These are phyloP conservation scores for Psidium friedrichsthalianum DNA, from an alignment of 345 rosid genomes.

Conservation along the genomic window DNA sequence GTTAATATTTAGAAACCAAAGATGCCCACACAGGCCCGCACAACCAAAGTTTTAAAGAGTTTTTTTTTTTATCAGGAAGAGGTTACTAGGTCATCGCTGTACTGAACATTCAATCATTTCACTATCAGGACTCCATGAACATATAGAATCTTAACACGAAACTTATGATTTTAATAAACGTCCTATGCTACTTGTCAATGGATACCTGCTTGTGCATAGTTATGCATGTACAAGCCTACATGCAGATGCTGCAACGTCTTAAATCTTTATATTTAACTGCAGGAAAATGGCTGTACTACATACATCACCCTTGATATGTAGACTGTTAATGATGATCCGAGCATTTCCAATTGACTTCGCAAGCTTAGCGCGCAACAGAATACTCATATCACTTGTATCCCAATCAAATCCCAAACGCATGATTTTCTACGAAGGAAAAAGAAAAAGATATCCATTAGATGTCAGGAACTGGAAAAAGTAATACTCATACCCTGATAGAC, in stretches of 20 bases:
- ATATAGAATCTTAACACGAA: not conserved
- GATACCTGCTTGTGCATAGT: not conserved
- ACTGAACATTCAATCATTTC: not conserved
- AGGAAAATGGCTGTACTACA: constrained; percentile 5
- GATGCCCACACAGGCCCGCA: not conserved
- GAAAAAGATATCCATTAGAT: constrained; percentile 2
- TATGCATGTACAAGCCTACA: not conserved
- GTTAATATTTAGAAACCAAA: not conserved
- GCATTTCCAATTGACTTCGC: constrained; percentile 91
- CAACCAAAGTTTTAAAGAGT: not conserved
- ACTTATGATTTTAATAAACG: not conserved
- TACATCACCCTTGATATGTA: constrained; percentile 94
- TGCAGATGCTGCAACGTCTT: not conserved
- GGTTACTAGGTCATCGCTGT: not conserved
- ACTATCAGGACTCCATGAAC: not conserved
- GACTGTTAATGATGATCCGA: constrained; percentile 79
- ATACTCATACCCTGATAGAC: not conserved
- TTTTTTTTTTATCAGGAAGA: not conserved
- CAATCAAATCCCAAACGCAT: constrained; percentile 76
- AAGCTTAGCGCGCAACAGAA: constrained; percentile 76
- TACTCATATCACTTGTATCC: constrained; percentile 78
- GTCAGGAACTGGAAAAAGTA: not conserved
- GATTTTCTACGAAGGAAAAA: constrained; percentile 38
- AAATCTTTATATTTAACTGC: not conserved
- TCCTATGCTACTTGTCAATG: not conserved